Evolutionary conservation across 139 green algal genomes (phyloP), one percentile per base, ranked within the genome.

Genomic region (Volvox africanus): DNA sequence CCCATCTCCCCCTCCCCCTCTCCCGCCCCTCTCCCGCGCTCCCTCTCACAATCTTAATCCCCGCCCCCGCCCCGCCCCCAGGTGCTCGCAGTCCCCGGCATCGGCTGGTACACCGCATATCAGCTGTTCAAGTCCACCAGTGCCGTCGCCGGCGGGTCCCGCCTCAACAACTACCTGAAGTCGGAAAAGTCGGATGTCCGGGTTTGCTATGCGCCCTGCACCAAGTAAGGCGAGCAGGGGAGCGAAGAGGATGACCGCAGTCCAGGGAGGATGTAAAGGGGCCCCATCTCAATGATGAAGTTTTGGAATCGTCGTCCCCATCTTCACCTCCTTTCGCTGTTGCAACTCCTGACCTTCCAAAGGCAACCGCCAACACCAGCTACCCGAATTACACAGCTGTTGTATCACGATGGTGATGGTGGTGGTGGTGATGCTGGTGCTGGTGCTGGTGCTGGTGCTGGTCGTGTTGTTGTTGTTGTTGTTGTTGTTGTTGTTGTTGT

Each of bases 91-190:
- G 86, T 93, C 0, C 92, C 92, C 14, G 92, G 92, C 50, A 82
- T 90, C 33, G 92, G 92, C 75, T 94, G 92, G 92, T 94, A 84
- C 85, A 89, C 85, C 18, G 85, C 85, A 18, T 89, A 89, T 30
- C 89, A 93, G 92, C 75, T 94, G 81, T 94, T 93, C 92, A 94
- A 94, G 89, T 82, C 61, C 87, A 91, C 87, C 36, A 82, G 62
- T 9, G 87, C 75, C 2, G 90, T 68, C 9, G 69, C 90, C n/a
- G 92, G 92, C 30, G 92, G 88, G 36, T 76, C 78, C 21, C 89
- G 92, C 9, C 92, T 94, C 50, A 93, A 93, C 35, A 26, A 62
- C 18, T 94, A 94, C 87, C 81, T 94, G 61, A 91, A 87, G 88
- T 28, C 12, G 14, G 65, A 86, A 17, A 71, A 86, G 35, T 71